These are phyloP conservation scores for Calonectria crousiana DNA, from an alignment of 2,329 filamentous ascomycete species.

Conservation along the genomic window DNA sequence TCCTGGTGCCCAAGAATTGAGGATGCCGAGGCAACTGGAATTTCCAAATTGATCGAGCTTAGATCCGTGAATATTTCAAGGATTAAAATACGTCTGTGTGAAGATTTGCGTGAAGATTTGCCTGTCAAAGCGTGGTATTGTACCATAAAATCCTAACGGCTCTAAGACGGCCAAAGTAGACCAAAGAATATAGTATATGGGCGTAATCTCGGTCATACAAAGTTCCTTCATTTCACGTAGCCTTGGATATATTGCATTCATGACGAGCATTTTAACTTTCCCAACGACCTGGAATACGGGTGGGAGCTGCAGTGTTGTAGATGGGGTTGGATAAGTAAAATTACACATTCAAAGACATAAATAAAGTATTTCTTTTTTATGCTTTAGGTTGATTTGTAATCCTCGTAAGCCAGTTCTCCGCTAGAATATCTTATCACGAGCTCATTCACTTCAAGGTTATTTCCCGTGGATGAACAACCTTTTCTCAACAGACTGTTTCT, in stretches of 20 bases:
- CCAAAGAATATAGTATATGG: too few relatives aligned
- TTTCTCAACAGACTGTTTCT: background rate
- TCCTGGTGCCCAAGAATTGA: slow-evolving; percentile 7
- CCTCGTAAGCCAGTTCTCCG: background rate
- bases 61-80: background rate
- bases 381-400: background rate
- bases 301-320: too few relatives aligned
- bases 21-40: background rate
- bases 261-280: too few relatives aligned
- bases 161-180: too few relatives aligned
- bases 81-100: background rate
- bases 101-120: background rate
- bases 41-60: background rate
- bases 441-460: background rate
- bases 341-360: too few relatives aligned
- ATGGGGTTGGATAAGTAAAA: too few relatives aligned
- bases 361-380: background rate
- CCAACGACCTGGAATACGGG: too few relatives aligned
- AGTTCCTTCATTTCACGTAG: too few relatives aligned
- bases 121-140: background rate
- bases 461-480: background rate
- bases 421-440: background rate
- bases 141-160: background rate
- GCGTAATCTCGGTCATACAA: too few relatives aligned
- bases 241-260: too few relatives aligned